Base-by-base conservation (phyloP, 164 flowering plant genomes). In the Pachysandra terminalis region DNA sequence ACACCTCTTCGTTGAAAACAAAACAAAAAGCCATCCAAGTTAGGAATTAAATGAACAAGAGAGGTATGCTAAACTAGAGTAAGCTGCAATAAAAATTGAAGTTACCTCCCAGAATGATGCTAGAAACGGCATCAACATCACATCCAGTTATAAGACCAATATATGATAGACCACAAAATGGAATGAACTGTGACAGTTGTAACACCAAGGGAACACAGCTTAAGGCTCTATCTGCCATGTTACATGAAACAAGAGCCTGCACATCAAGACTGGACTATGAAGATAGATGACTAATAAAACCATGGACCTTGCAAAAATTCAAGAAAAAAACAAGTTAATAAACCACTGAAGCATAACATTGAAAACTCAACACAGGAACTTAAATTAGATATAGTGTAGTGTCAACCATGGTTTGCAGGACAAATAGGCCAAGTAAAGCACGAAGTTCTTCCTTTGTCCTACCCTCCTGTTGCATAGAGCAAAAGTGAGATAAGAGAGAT, bases 331-430 rank as follows among this genome's bases (percentile, higher is more conserved):
- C n/a, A 19, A 26, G 23, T 23, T 52, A 40, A 19, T 21, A 32
- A 64, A 62, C n/a, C 26, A 48, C 13, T 22, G 59, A 56, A 32
- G 49, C n/a, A 19, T n/a, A 17, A 62, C 37, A 53, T 59, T 22
- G 25, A 40, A 48, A 21, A 25, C 35, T 23, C 26, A 25, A 55
- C 71, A 64, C 24, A 21, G 17, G 51, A 68, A 58, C 23, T 53
- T 21, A 67, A 60, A 19, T 10, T 41, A 48, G 23, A 68, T n/a
- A 19, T 35, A 24, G 62, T 71, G 52, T 41, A 64, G 56, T 63
- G 7, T 73, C 32, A 55, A 94, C 98, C 97, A 83, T 82, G 67
- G 80, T 74, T 74, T 91, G 90, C 74, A 94, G 69, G 71, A 92
- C 72, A 77, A 74, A 89, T 10, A 88, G 78, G 73, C 95, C 87